Percentiles rank a stretch among this genome's conserved stretches.
These are phyloP conservation scores for Colletotrichum paranaense DNA, from an alignment of 2,329 filamentous ascomycete species.

Conservation along the genomic window DNA sequence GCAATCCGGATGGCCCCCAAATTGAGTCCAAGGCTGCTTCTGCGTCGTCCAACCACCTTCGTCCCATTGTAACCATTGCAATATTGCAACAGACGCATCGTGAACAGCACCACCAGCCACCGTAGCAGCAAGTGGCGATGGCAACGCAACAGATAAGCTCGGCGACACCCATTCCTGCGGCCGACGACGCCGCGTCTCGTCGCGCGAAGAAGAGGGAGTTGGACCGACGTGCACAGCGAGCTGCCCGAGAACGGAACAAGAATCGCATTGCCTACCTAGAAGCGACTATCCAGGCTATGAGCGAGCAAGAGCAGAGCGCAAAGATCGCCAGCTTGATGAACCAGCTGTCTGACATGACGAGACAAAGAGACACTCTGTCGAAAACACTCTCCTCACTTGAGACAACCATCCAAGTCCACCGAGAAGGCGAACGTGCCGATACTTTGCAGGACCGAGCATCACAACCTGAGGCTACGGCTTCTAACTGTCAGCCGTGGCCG, in stretches of 20 bases:
- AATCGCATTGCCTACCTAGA: conserved; percentile 43
- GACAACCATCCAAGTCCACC: conserved; percentile 6
- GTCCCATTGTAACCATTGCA: neutral
- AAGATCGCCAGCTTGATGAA: conserved; percentile 39
- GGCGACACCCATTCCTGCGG: neutral
- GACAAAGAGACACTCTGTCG: conserved; percentile 36
- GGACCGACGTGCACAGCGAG: conserved; percentile 42
- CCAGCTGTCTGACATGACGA: conserved; percentile 38
- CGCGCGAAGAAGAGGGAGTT: conserved; percentile 43
- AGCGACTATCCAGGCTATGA: conserved; percentile 39
- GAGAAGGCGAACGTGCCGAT: conserved; percentile 1
- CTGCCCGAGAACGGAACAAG: conserved; percentile 42
- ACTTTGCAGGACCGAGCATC: neutral
- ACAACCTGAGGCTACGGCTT: neutral
- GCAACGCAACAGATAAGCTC: neutral
- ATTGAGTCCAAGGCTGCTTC: neutral
- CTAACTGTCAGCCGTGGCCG: neutral
- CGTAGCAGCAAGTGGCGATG: neutral
- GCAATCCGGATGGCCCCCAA: neutral
- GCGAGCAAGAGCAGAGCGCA: conserved; percentile 37
- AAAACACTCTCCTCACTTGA: conserved; percentile 12
- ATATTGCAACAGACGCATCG: neutral
- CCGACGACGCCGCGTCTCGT: neutral
- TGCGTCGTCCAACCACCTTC: conserved; percentile 7
- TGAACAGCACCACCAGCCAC: neutral